These are phyloP conservation scores for Byssothecium circinans DNA, from an alignment of 2,329 filamentous ascomycete genomes.

Conservation along the genomic window DNA sequence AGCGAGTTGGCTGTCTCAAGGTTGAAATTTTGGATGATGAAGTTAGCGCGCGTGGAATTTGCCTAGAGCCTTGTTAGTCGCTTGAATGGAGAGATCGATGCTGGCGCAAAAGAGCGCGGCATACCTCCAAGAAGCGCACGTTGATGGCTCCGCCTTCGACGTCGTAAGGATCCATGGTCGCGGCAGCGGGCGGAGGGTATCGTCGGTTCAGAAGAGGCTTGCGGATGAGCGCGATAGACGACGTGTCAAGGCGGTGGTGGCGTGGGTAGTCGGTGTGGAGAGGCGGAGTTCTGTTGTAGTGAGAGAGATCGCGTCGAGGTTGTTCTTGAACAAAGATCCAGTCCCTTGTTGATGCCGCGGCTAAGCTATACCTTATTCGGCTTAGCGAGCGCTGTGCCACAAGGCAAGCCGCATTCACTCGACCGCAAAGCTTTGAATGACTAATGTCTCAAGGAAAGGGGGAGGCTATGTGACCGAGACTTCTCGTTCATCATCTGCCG, in stretches of 20 bases:
- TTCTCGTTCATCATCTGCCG: neutral
- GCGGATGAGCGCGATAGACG: conserved; percentile 8
- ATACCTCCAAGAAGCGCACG: conserved; percentile 44
- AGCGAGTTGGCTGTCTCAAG: conserved; percentile 91
- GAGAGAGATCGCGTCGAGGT: conserved; percentile 11
- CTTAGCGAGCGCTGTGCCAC: conserved; percentile 5
- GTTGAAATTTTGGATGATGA: conserved; percentile 86
- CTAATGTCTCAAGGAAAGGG: neutral
- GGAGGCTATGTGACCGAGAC: conserved; percentile 6
- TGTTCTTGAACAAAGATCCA: conserved; percentile 5
- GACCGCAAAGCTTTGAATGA: neutral
- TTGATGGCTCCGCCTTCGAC: conserved; percentile 48
- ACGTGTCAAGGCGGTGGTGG: conserved; percentile 21
- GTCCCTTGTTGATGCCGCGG: neutral
- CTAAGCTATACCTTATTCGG: neutral
- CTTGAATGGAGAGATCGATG: conserved; percentile 1
- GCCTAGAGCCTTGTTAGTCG: conserved; percentile 58
- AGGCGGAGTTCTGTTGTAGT: no score
- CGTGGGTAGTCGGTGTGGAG: conserved; percentile 20
- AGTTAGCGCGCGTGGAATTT: conserved; percentile 80
- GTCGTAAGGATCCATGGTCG: conserved; percentile 53
- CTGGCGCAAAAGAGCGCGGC: conserved; percentile 21
- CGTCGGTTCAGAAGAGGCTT: no score
- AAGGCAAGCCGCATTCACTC: conserved; percentile 7
- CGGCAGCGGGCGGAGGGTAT: conserved; percentile 6